These are phyloP conservation scores for Arachnomyces sp. DNA, from an alignment of 2,329 filamentous ascomycete species.

Conservation along the genomic window DNA sequence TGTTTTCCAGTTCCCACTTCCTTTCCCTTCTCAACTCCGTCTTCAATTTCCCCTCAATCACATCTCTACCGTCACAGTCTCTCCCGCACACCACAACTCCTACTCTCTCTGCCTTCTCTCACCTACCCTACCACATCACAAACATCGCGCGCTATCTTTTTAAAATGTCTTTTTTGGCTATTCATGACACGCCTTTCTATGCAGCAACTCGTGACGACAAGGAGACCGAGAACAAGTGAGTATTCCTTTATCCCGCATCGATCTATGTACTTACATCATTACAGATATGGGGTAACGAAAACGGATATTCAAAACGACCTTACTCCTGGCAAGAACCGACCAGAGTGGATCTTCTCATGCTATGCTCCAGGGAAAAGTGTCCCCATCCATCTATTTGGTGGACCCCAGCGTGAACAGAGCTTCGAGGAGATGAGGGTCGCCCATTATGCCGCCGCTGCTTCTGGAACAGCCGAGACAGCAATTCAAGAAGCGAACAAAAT, in stretches of 20 bases:
- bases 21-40: too few relatives aligned
- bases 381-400: slow-evolving; percentile 77
- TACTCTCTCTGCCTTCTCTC: too few relatives aligned
- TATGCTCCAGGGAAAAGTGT: slow-evolving; percentile 72
- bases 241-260: slow-evolving; percentile 5
- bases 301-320: slow-evolving; percentile 60
- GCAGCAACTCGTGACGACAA: slow-evolving; percentile 14
- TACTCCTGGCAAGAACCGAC: slow-evolving; percentile 52
- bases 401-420: slow-evolving; percentile 69
- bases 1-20: too few relatives aligned
- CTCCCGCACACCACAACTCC: too few relatives aligned
- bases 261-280: slow-evolving; percentile 13
- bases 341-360: slow-evolving; percentile 76
- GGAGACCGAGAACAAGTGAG: slow-evolving; percentile 9
- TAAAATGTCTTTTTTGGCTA: background rate
- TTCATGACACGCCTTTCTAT: slow-evolving; percentile 11
- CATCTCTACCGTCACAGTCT: too few relatives aligned
- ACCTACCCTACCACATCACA: too few relatives aligned
- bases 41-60: too few relatives aligned
- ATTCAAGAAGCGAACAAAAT: slow-evolving; percentile 47
- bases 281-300: slow-evolving; percentile 47
- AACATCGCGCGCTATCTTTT: too few relatives aligned
- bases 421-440: slow-evolving; percentile 73
- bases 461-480: slow-evolving; percentile 51
- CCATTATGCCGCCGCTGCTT: slow-evolving; percentile 57